Evolutionary conservation across 805 yeast genomes (phyloP), one percentile per base, ranked within the genome.

Genomic region (Sugiyamaella qingdaonensis): DNA sequence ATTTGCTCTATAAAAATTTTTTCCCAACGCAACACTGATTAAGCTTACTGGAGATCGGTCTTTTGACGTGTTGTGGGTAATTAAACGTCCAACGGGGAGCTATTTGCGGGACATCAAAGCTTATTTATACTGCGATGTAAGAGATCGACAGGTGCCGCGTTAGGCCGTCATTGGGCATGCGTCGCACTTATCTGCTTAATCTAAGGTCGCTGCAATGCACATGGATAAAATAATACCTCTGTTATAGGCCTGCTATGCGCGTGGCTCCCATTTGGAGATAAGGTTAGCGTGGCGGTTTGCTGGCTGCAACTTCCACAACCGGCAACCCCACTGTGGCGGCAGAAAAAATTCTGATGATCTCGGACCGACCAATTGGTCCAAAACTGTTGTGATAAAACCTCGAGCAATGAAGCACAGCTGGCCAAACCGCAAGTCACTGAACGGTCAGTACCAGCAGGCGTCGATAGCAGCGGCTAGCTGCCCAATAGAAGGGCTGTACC

Each of bases 201-300:
- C 43, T 39, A 39, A 39, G 43, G 16, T 21, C 14, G 13, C 43
- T 39, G 43, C 43, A 39, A 39, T 19, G 43, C 43, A 39, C 43
- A 21, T 14, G 24, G 43, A 34, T 24, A 24, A 24, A 24, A 24
- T 24, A 24, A 24, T 34, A 34, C 37, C 8, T 14, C 37, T 14
- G 10, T 13, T 34, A 34, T 4, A 4, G 37, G 37, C 29, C 29
- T 24, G 29, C 29, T 24, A 4, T 24, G 3, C 8, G 37, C n/a
- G 37, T 9, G 10, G 16, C 3, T 4, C 37, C 16, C 10, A 9
- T n/a, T 14, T n/a, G 8, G 37, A 34, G 37, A 34, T 34, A 34
- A 34, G 37, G 37, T 34, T 34, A 34, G 37, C 16, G 37, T 9
- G n/a, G 16, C 3, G 3, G 8, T 5, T 24, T 24, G 29, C 29